Percentiles rank a stretch among this genome's conserved stretches.
Conservation (phyloP, 768 basidiomycete species). For the Mycena maculata region DNA sequence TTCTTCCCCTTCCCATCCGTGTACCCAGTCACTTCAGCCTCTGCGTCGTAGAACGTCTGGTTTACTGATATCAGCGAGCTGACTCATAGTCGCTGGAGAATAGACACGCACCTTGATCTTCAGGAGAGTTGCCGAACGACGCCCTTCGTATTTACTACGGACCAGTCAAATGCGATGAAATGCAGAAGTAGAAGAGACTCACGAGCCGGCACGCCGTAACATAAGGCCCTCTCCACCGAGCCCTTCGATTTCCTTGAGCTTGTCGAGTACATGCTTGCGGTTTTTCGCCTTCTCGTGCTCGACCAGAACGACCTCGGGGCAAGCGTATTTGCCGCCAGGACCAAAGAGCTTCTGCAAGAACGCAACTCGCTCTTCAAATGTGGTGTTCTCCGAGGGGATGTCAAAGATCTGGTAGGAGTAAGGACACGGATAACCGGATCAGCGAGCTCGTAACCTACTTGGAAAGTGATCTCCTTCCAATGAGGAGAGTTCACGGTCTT, state of each 20-base stretch:
- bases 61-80: not conserved
- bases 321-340: conserved; percentile 54
- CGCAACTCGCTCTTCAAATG: conserved; percentile 64
- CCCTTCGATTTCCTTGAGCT: conserved; percentile 64
- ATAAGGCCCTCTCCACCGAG: conserved; percentile 71
- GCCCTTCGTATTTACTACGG: conserved; percentile 60
- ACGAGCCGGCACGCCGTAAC: conserved; percentile 64
- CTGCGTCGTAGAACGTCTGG: conserved; percentile 70
- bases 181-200: conserved; percentile 33
- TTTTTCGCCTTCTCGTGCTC: conserved; percentile 57
- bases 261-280: conserved; percentile 64
- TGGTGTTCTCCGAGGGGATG: conserved; percentile 58
- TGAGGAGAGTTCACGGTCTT: conserved; percentile 68
- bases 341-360: conserved; percentile 60
- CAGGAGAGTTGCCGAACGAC: conserved; percentile 59
- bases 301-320: conserved; percentile 59
- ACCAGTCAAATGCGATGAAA: conserved; percentile 5
- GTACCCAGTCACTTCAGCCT: conserved; percentile 70
- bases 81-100: not conserved
- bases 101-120: conserved; percentile 62
- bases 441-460: conserved; percentile 47
- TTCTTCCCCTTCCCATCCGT: conserved; percentile 63
- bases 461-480: conserved; percentile 66
- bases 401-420: conserved; percentile 60
- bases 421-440: not conserved